Conservation (phyloP, 495 filamentous ascomycete species). For the Glutinoglossum americanum region DNA sequence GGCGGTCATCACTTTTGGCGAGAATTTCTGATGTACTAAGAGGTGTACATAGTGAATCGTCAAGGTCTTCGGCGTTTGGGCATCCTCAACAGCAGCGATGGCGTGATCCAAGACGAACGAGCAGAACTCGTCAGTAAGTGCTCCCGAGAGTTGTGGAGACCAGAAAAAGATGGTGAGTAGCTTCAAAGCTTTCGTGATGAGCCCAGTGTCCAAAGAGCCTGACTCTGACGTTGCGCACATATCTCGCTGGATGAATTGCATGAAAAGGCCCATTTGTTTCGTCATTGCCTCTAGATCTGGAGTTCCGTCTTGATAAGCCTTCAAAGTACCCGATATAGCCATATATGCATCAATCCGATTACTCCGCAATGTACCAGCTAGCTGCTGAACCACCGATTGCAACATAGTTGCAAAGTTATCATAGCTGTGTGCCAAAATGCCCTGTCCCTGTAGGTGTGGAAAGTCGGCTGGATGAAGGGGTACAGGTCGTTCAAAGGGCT, state of each 20-base stretch:
- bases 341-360: slow-evolving; percentile 72
- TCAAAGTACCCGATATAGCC: slow-evolving; percentile 50
- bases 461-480: slow-evolving; percentile 17
- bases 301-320: slow-evolving; percentile 48
- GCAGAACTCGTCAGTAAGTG: slow-evolving; percentile 53
- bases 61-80: slow-evolving; percentile 49
- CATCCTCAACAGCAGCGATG: slow-evolving; percentile 42
- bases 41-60: slow-evolving; percentile 56
- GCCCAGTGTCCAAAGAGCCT: slow-evolving; percentile 31
- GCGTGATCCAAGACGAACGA: slow-evolving; percentile 60
- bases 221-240: slow-evolving; percentile 30
- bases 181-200: slow-evolving; percentile 56
- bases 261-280: slow-evolving; percentile 51
- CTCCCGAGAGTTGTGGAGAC: slow-evolving; percentile 37
- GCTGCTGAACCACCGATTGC: slow-evolving; percentile 56
- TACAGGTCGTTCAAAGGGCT: slow-evolving; percentile 30
- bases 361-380: slow-evolving; percentile 45
- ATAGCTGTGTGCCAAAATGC: slow-evolving; percentile 19
- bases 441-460: slow-evolving; percentile 15
- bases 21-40: slow-evolving; percentile 57
- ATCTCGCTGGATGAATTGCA: slow-evolving; percentile 63
- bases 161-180: slow-evolving; percentile 50
- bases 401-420: slow-evolving; percentile 49
- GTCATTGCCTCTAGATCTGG: slow-evolving; percentile 47
- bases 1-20: slow-evolving; percentile 44